Percentiles rank a stretch among this genome's conserved stretches.
Evolutionary conservation across 1,284 basidiomycete genomes (phyloP).

Genomic region (Malassezia cuniculi): DNA sequence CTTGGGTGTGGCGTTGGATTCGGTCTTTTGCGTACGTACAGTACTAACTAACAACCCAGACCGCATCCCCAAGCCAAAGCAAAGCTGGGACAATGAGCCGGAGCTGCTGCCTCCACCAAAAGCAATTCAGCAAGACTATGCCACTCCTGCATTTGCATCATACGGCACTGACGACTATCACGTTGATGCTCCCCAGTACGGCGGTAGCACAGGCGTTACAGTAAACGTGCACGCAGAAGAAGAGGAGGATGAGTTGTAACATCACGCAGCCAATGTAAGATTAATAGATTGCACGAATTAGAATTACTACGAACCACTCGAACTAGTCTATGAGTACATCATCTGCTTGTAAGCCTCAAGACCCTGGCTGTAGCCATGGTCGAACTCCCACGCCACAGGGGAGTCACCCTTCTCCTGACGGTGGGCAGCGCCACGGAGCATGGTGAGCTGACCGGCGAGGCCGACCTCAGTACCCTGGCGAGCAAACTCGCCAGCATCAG

Average conservation of each 20-base stretch:
- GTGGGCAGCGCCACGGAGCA: conserved; percentile 50
- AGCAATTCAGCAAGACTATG: no score
- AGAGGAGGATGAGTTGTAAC: conserved; percentile 3
- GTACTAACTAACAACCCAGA: conserved; percentile 1
- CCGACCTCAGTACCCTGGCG: conserved; percentile 50
- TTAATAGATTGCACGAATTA: no score
- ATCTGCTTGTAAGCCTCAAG: conserved; percentile 24
- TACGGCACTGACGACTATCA: no score
- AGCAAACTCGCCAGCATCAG: conserved; percentile 56
- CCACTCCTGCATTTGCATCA: no score
- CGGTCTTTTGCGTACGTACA: conserved; percentile 25
- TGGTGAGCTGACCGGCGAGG: conserved; percentile 54
- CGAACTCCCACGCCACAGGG: conserved; percentile 45
- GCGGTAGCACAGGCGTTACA: conserved; percentile 13
- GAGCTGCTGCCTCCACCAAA: not conserved
- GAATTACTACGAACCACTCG: not conserved
- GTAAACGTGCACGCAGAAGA: conserved; percentile 12
- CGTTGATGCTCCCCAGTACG: no score
- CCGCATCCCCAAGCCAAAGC: conserved; percentile 14
- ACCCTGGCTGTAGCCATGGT: conserved; percentile 53
- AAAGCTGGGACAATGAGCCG: conserved; percentile 4
- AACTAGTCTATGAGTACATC: conserved; percentile 1
- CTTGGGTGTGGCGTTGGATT: conserved; percentile 41
- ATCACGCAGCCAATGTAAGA: no score
- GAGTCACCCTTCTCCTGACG: conserved; percentile 46